phyloP scores from a whole-genome alignment of 257 asterid species.

The Nicotiana noctiflora region DNA sequence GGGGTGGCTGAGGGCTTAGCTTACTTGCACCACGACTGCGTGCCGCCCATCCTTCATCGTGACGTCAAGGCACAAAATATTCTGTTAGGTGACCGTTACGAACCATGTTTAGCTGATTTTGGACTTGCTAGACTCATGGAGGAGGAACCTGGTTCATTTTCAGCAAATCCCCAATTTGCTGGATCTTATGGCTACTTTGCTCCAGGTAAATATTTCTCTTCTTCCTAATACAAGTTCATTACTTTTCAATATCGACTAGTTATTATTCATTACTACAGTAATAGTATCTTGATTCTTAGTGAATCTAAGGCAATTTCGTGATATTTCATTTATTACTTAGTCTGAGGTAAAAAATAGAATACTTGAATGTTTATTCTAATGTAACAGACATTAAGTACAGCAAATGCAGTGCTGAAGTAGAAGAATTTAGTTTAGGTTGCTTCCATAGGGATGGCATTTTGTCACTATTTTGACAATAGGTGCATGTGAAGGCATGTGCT shows the following conservation, averaged over 20 bases:
- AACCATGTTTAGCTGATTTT: constrained; percentile 69
- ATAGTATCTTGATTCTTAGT: neutral
- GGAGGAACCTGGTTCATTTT: constrained; percentile 36
- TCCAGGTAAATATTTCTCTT: constrained; percentile 46
- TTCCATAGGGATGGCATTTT: constrained; percentile 5
- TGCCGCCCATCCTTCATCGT: constrained; percentile 74
- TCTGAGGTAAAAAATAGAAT: neutral
- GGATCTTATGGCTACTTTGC: constrained; percentile 91
- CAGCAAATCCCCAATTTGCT: constrained; percentile 63
- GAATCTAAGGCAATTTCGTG: neutral
- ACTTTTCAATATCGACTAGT: neutral
- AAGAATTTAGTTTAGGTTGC: neutral
- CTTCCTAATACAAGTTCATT: neutral
- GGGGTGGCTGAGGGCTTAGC: constrained; percentile 81
- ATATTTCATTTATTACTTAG: neutral
- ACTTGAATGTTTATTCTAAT: neutral
- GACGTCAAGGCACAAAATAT: constrained; percentile 64
- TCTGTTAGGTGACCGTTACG: constrained; percentile 53
- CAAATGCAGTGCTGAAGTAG: neutral
- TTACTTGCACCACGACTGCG: constrained; percentile 71
- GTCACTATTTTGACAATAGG: constrained; percentile 7
- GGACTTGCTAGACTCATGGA: constrained; percentile 77
- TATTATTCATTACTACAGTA: neutral
- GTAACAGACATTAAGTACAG: neutral
- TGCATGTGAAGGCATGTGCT: constrained; percentile 32